These are phyloP conservation scores for Tricholoma matsutake DNA, from an alignment of 768 basidiomycete species.

Conservation along the genomic window DNA sequence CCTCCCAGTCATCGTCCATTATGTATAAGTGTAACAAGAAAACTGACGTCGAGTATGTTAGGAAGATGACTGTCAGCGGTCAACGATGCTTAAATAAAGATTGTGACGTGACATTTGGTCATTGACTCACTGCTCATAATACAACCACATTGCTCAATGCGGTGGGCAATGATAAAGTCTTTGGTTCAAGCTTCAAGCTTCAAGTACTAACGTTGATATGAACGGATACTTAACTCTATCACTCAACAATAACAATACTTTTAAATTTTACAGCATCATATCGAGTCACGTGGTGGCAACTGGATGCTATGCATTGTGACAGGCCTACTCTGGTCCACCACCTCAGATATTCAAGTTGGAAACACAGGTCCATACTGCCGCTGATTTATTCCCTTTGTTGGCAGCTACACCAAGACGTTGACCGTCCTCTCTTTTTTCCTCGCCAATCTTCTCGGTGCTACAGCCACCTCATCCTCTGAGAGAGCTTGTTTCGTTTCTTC, in stretches of 20 bases:
- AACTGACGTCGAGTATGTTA: slow-evolving; percentile 6
- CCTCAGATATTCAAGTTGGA: too few relatives aligned
- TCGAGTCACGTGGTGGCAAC: slow-evolving; percentile 9
- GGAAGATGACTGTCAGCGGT: slow-evolving; percentile 6
- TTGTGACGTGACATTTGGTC: slow-evolving; percentile 15
- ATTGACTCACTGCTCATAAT: slow-evolving; percentile 3
- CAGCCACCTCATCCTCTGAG: slow-evolving; percentile 50
- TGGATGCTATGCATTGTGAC: slow-evolving; percentile 1
- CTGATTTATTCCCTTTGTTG: slow-evolving; percentile 33
- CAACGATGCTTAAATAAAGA: not conserved
- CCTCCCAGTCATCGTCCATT: slow-evolving; percentile 70
- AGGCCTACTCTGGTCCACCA: too few relatives aligned
- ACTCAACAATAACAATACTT: too few relatives aligned
- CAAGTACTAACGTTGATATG: too few relatives aligned
- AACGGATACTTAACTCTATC: too few relatives aligned
- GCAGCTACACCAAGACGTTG: slow-evolving; percentile 64
- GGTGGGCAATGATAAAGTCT: too few relatives aligned
- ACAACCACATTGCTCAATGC: too few relatives aligned
- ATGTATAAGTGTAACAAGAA: slow-evolving; percentile 3
- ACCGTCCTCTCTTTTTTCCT: slow-evolving; percentile 52
- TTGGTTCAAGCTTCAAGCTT: too few relatives aligned
- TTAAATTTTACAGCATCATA: too few relatives aligned
- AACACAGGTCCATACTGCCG: slow-evolving; percentile 21
- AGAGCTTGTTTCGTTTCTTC: slow-evolving; percentile 32
- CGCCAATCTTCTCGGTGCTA: slow-evolving; percentile 35